Evolutionary conservation across 257 asterid species (phyloP), one percentile per base, ranked within the genome.

Genomic region (Jacaranda mimosifolia): DNA sequence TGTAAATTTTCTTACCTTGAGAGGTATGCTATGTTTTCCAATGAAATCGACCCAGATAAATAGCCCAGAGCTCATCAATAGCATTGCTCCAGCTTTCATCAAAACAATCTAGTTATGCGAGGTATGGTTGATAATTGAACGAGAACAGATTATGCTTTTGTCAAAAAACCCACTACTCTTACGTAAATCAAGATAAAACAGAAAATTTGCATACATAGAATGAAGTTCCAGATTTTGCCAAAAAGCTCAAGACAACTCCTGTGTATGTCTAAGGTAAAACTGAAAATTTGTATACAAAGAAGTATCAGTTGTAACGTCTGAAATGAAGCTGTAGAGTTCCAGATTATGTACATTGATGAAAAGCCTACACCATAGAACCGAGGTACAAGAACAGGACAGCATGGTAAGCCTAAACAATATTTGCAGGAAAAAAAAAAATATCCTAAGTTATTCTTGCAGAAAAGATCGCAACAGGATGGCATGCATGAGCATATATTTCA

Each of bases 401-500:
- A 6, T 55, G 2, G 57, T 17, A 64, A 79, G 60, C 45, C 57
- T 59, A 62, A 38, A 53, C 0, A 63, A 43, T 64, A 8, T 51
- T 71, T 9, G 57, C 46, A 48, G 15, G 51, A 15, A 46, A 57
- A 42, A 13, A 13, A 18, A 73, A 59, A 14, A 42, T 21, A 18
- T 56, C 14, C 51, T 9, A 12, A 26, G 45, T 45, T 55, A 76
- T 62, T 60, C 38, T 65, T 67, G 68, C 63, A 17, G 45, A 26
- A 17, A 55, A 26, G 55, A 56, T 58, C 43, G 66, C 68, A 78
- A 68, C 76, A 32, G 9, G 72, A 74, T 68, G 65, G 11, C 62
- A 36, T 49, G 72, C 3, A 35, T 68, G 58, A 53, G 67, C 56
- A 74, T 68, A 63, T 63, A 12, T 18, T 51, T 89, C 82, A 91